Evolutionary conservation across 495 filamentous ascomycete species (phyloP).

Genomic region (Daldinia childiae): DNA sequence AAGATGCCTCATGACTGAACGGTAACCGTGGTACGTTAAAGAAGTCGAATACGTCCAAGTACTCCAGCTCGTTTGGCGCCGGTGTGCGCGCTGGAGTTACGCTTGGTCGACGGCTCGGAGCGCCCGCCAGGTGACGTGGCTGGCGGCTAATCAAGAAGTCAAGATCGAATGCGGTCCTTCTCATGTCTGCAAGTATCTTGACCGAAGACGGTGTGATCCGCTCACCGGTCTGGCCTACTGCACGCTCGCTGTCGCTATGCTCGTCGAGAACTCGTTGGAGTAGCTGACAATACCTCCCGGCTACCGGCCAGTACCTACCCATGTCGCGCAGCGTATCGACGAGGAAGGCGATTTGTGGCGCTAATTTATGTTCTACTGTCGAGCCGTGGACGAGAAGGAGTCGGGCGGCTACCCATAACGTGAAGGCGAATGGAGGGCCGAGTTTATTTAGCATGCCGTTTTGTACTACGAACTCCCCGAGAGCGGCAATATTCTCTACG

Average conservation of each 20-base stretch:
- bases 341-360: slow-evolving; percentile 78
- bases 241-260: slow-evolving; percentile 76
- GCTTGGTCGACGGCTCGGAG: slow-evolving; percentile 50
- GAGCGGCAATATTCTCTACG: slow-evolving; percentile 81
- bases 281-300: slow-evolving; percentile 81
- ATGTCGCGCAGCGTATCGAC: slow-evolving; percentile 81
- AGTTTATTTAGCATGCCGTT: slow-evolving; percentile 80
- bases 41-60: slow-evolving; percentile 92
- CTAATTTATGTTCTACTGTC: slow-evolving; percentile 83
- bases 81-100: slow-evolving; percentile 65
- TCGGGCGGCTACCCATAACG: slow-evolving; percentile 90
- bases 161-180: slow-evolving; percentile 83
- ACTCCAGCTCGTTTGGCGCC: slow-evolving; percentile 84
- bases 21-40: slow-evolving; percentile 87
- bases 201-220: slow-evolving; percentile 82
- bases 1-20: slow-evolving; percentile 50
- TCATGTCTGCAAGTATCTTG: slow-evolving; percentile 88
- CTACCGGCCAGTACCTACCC: slow-evolving; percentile 85
- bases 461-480: slow-evolving; percentile 76
- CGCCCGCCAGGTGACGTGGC: slow-evolving; percentile 64
- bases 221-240: slow-evolving; percentile 63
- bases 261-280: slow-evolving; percentile 85
- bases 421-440: slow-evolving; percentile 88
- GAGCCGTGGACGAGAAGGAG: slow-evolving; percentile 86
- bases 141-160: slow-evolving; percentile 88